Evolutionary conservation across 2,329 filamentous ascomycete species (phyloP).

Genomic region (Nothophoma quercina): DNA sequence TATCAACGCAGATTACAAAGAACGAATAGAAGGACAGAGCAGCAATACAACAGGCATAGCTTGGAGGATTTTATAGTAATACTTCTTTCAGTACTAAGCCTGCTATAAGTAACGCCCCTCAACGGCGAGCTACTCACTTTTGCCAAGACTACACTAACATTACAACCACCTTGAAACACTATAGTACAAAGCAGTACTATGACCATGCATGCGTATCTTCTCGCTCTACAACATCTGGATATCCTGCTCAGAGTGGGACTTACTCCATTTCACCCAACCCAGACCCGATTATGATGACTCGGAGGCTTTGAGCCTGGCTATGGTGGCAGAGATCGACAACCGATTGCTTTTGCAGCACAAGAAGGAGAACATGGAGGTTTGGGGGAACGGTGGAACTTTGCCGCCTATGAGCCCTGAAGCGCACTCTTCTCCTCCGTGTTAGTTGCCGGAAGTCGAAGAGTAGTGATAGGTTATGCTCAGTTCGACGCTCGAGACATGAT

Average conservation of each 20-base stretch:
- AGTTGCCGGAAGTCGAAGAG: not conserved
- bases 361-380: constrained; percentile 31
- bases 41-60: no score
- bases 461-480: not conserved
- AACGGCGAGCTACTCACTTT: no score
- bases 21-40: no score
- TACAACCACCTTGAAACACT: no score
- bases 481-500: no score
- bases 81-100: no score
- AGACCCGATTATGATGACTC: not conserved
- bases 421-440: not conserved
- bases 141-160: no score
- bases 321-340: constrained; percentile 37
- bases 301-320: constrained; percentile 57
- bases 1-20: no score
- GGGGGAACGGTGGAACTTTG: not conserved
- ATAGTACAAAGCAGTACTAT: no score
- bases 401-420: not conserved
- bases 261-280: not conserved
- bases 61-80: no score
- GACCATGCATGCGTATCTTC: not conserved
- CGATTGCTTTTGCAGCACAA: no score
- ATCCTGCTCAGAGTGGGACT: not conserved
- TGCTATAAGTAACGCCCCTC: no score
- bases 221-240: not conserved